Evolutionary conservation across 2,329 filamentous ascomycete genomes (phyloP).

Genomic region (Paraconiothyrium sp.): DNA sequence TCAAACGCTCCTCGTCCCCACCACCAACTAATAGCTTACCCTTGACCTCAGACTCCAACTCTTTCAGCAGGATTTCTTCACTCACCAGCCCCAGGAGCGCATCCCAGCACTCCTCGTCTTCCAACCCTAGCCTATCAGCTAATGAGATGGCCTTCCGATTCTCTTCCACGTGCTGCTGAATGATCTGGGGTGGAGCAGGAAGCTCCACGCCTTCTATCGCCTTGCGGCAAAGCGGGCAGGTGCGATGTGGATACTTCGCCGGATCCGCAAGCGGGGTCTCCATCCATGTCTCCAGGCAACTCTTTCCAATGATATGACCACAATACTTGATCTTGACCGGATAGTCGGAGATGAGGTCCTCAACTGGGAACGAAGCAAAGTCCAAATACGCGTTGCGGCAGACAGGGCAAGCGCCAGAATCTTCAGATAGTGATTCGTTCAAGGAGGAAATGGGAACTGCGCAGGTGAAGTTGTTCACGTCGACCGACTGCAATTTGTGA

Average conservation of each 20-base stretch:
- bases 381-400: slow-evolving; percentile 35
- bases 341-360: slow-evolving; percentile 32
- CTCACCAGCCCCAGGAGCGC: slow-evolving; percentile 27
- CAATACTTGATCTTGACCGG: slow-evolving; percentile 39
- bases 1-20: background rate
- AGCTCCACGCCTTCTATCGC: slow-evolving; percentile 24
- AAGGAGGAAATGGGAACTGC: slow-evolving; percentile 26
- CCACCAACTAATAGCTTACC: background rate
- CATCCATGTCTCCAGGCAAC: slow-evolving; percentile 37
- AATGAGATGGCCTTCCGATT: slow-evolving; percentile 21
- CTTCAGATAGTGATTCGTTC: slow-evolving; percentile 16
- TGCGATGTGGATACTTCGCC: slow-evolving; percentile 31
- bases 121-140: slow-evolving; percentile 20
- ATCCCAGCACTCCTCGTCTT: slow-evolving; percentile 23
- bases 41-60: slow-evolving; percentile 21
- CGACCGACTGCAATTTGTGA: slow-evolving; percentile 6
- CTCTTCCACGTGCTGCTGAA: slow-evolving; percentile 19
- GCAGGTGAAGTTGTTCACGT: slow-evolving; percentile 35
- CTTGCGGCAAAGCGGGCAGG: slow-evolving; percentile 34
- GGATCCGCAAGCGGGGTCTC: slow-evolving; percentile 29
- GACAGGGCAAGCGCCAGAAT: slow-evolving; percentile 25
- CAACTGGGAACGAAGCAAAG: slow-evolving; percentile 15
- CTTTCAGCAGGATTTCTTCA: slow-evolving; percentile 29
- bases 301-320: slow-evolving; percentile 35
- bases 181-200: slow-evolving; percentile 5